Percentiles rank a stretch among this genome's conserved stretches.
Conservation (phyloP, 1,284 basidiomycete species). For the Ceratorhiza oryzae-sativae region DNA sequence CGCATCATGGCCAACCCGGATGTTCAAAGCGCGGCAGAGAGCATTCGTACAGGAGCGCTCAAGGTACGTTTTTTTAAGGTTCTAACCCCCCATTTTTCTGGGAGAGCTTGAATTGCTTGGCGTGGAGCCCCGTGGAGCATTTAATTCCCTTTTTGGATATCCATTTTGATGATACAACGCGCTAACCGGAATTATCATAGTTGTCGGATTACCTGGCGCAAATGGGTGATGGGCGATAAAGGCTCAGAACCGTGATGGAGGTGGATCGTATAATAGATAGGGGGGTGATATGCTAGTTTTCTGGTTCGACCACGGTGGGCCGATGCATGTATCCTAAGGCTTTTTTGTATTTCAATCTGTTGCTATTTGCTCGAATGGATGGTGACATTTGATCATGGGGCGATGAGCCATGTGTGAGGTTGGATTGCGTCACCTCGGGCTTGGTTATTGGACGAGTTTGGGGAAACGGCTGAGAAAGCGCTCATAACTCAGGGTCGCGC, state of each 20-base stretch:
- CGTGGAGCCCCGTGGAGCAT: no score
- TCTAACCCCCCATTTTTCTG: no score
- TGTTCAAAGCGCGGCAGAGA: conserved; percentile 87
- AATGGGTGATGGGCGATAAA: conserved; percentile 53
- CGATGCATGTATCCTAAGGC: no score
- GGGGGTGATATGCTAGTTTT: background rate
- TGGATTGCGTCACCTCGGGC: no score
- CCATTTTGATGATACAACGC: background rate
- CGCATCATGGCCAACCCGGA: conserved; percentile 88
- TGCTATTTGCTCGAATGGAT: conserved; percentile 18
- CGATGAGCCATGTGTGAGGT: no score
- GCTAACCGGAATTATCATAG: conserved; percentile 51
- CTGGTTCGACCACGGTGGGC: background rate
- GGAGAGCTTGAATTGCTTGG: no score
- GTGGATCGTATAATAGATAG: background rate
- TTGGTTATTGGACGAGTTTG: no score
- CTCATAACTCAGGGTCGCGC: no score
- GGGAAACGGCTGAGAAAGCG: no score
- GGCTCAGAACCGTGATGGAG: conserved; percentile 19
- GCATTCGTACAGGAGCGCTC: conserved; percentile 80
- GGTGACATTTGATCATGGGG: conserved; percentile 2
- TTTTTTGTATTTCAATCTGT: conserved; percentile 3
- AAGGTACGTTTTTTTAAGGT: conserved; percentile 77
- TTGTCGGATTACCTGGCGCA: conserved; percentile 80
- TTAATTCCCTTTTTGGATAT: no score